phyloP scores from a whole-genome alignment of 179 eudicot species.

The Dionaea muscipula region DNA sequence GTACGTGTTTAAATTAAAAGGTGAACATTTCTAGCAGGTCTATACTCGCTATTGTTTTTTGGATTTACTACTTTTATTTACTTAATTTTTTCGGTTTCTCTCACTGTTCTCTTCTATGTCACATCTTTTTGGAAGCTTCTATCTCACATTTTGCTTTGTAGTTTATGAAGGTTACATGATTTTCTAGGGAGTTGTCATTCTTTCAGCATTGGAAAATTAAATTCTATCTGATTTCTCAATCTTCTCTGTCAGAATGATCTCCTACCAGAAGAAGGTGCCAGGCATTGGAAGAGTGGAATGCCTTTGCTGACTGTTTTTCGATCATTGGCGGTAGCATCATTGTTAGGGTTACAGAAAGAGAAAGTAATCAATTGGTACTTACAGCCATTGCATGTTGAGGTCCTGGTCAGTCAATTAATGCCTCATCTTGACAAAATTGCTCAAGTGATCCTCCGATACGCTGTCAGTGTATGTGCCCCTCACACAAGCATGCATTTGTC shows the following conservation, averaged over 20 bases:
- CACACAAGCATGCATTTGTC: slow-evolving; percentile 3
- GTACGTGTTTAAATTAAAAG: neutral
- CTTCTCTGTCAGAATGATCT: slow-evolving; percentile 53
- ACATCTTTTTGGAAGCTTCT: too few relatives aligned
- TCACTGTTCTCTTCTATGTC: too few relatives aligned
- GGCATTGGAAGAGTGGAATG: slow-evolving; percentile 83
- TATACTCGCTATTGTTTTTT: neutral
- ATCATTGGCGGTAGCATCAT: slow-evolving; percentile 56
- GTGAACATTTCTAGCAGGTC: neutral
- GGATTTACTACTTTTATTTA: neutral
- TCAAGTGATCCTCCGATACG: slow-evolving; percentile 64
- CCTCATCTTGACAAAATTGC: slow-evolving; percentile 67
- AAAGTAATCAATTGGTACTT: slow-evolving; percentile 74
- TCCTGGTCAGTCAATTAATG: slow-evolving; percentile 54
- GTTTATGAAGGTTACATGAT: neutral
- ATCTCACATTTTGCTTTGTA: neutral
- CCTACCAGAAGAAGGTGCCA: slow-evolving; percentile 74
- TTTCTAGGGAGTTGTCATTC: neutral
- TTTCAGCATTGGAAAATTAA: neutral
- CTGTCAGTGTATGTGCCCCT: slow-evolving; percentile 61
- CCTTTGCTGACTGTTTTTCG: slow-evolving; percentile 72
- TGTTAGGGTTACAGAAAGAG: slow-evolving; percentile 74
- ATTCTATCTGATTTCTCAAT: neutral
- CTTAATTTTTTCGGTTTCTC: too few relatives aligned
- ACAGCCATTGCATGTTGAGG: slow-evolving; percentile 36